Evolutionary conservation across 2,329 filamentous ascomycete genomes (phyloP).

Genomic region (Epicoccum nigrum): DNA sequence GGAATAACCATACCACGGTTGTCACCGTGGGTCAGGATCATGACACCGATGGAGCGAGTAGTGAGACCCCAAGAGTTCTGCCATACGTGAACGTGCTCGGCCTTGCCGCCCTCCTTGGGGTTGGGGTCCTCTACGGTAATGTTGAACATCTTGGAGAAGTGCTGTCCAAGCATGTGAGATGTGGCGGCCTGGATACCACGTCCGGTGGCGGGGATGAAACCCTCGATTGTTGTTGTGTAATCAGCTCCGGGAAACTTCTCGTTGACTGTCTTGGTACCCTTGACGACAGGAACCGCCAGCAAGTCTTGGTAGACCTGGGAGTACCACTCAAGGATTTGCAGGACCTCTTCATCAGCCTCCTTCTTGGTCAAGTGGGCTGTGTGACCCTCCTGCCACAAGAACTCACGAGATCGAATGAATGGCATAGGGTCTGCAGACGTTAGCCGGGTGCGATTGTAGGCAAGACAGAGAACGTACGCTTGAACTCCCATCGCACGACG

Average conservation of each 20-base stretch:
- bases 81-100: constrained; percentile 82
- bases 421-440: constrained; percentile 59
- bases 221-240: constrained; percentile 96
- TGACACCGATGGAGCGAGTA: constrained; percentile 95
- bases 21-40: constrained; percentile 98
- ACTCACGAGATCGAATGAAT: constrained; percentile 87
- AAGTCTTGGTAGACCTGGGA: constrained; percentile 91
- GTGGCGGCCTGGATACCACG: constrained; percentile 96
- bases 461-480: constrained; percentile 55
- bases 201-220: constrained; percentile 93
- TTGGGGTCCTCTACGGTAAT: constrained; percentile 94
- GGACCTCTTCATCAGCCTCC: constrained; percentile 81
- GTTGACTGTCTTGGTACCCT: constrained; percentile 93
- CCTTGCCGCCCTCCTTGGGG: constrained; percentile 66
- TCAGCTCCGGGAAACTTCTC: constrained; percentile 97
- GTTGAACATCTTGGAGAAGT: constrained; percentile 99
- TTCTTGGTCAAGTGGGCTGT: constrained; percentile 87
- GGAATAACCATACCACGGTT: constrained; percentile 94
- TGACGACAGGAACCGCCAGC: constrained; percentile 91
- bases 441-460: constrained; percentile 46
- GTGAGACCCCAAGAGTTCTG: constrained; percentile 99
- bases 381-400: constrained; percentile 98
- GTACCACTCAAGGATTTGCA: constrained; percentile 93
- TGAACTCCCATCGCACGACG: constrained; percentile 94
- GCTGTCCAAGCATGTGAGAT: constrained; percentile 92